Evolutionary conservation across 2,329 filamentous ascomycete species (phyloP), one percentile per base, ranked within the genome.

Genomic region (Stemphylium beticola): DNA sequence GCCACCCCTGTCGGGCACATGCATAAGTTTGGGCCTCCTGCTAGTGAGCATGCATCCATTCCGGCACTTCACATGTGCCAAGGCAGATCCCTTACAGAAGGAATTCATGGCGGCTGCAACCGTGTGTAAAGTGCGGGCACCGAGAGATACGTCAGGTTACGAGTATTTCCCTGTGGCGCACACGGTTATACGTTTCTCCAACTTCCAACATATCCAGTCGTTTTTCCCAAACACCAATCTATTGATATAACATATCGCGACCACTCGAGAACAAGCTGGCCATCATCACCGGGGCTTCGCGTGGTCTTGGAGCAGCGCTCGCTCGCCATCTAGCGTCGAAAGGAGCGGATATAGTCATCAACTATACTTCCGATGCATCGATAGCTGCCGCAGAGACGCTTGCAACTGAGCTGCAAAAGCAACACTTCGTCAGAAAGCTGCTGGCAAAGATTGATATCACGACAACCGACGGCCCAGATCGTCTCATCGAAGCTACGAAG

Each of bases 261-360:
- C 44, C 46, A 14, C 70, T 78, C 4, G 85, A 90, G 69, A 88
- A 88, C 61, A 92, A 92, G 75, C 79, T 92, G 50, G 90, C 85
- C 50, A 86, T 93, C 62, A 81, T 93, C 50, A 93, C 90, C 2
- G 90, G 90, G 49, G 88, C 85, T 53, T 91, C 89, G 49, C 79
- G 90, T 79, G 89, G 90, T 90, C 92, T 93, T 66, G 90, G 90
- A 24, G 83, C 82, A 18, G 81, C 81, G 18, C 82, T 84, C 34
- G 86, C 87, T 43, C 82, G 83, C 45, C 91, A 87, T 60, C 82
- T 93, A n/a, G 87, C 88, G 46, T 79, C 80, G 51, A 90, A 91
- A 74, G 89, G 89, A 61, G 83, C 81, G 73, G 83, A 85, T 40
- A 74, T 92, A 3, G 78, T 91, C 36, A 80, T 92, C 53, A 88